Evolutionary conservation across 371 early-diverging fungal genomes (phyloP).

Genomic region (Saksenaea oblongispora): DNA sequence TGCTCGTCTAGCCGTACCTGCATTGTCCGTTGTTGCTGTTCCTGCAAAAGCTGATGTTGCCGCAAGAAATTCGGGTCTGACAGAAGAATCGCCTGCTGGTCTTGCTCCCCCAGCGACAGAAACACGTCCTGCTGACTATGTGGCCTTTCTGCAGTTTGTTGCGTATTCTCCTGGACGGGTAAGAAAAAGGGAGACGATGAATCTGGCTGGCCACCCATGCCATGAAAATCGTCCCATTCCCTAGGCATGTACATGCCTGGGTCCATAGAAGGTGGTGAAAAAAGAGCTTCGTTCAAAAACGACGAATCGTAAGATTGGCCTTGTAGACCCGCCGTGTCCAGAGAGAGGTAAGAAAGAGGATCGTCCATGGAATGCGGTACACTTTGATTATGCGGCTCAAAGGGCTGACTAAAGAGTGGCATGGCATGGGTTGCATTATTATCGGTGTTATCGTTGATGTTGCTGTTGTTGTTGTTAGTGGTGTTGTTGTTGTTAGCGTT

Average conservation of each 20-base stretch:
- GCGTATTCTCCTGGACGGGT: not conserved
- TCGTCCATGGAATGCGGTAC: not conserved
- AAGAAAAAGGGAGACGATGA: not conserved
- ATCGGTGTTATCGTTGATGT: not conserved
- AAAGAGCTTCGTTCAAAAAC: not conserved
- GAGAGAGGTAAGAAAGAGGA: not conserved
- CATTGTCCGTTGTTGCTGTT: slow-evolving; percentile 18
- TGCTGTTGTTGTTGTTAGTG: slow-evolving; percentile 1
- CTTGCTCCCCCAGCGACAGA: slow-evolving; percentile 14
- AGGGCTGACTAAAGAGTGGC: not conserved
- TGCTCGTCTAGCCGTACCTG: slow-evolving; percentile 8
- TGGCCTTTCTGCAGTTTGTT: not conserved
- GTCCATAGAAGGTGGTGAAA: slow-evolving; percentile 1
- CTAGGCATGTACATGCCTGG: slow-evolving; percentile 3
- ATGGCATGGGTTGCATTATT: not conserved
- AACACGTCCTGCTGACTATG: slow-evolving; percentile 7
- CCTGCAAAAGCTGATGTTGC: slow-evolving; percentile 31
- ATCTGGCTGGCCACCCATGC: not conserved
- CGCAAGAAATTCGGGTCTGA: slow-evolving; percentile 28
- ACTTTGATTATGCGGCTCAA: not conserved
- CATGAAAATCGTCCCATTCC: slow-evolving; percentile 1
- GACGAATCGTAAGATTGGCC: not conserved
- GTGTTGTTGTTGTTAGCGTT: not conserved
- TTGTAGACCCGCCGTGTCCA: not conserved
- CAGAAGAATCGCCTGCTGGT: slow-evolving; percentile 28